Evolutionary conservation across 2,329 filamentous ascomycete species (phyloP), one percentile per base, ranked within the genome.

Genomic region (Xylariaceae sp.): DNA sequence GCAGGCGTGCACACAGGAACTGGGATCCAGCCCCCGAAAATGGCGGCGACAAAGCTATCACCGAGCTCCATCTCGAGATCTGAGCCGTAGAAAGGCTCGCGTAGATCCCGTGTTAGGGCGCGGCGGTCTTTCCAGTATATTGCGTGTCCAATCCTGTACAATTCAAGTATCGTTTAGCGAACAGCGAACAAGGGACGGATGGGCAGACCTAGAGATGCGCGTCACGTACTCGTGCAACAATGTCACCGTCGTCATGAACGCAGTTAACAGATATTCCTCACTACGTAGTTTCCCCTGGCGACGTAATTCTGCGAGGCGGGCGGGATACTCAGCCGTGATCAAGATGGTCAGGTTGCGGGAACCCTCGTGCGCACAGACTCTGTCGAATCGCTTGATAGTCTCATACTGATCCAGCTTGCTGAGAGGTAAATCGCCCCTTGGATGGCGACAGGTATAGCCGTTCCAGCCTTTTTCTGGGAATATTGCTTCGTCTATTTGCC

Each of bases 51-150:
- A 55, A 71, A 70, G 57, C 66, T 70, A 47, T 70, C 66, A 21
- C 69, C 68, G 7, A 70, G 62, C 48, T 70, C 69, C 67, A 71
- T 71, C 49, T 71, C 67, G 7, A 70, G 58, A 40, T 70, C 69
- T 2, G 57, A 63, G 7, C 68, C 69, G 51, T 70, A 71, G 57
- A 65, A 71, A 1, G 69, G 69, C 56, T 70, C 69, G 1, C 60
- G 60, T 39, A 68, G 47, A 19, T 59, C 56, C 22, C 52, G 52
- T 15, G 63, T 65, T 4, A 67, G 56, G 6, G 66, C 61, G 2
- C 66, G 63, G 9, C 61, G 57, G 43, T 70, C 64, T 47, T 61
- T 62, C 69, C 70, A 70, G 61, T 70, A 69, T 16, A 67, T 52
- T 6, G 60, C 68, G 45, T 70, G 68, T 1, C 65, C 68, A 18